Evolutionary conservation across 2,329 filamentous ascomycete species (phyloP), one percentile per base, ranked within the genome.

Genomic region (Beauveria varroae): DNA sequence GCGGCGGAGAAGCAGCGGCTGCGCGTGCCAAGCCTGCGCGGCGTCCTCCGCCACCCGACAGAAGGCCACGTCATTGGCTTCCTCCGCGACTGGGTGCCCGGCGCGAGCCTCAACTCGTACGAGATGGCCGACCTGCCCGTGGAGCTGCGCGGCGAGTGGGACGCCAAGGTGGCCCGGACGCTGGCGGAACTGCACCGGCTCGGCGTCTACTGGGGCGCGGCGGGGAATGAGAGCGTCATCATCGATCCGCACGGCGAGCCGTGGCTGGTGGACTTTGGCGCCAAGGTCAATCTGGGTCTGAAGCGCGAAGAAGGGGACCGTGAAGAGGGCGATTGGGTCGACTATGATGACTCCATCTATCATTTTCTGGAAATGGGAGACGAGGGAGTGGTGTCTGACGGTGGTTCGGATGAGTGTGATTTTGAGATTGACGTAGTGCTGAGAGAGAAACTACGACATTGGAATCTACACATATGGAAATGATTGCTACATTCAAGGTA

Each of bases 11-110:
- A 30, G 28, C 28, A 30, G 30, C 3, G 34, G 2, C 58, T 56
- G 3, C 51, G 43, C 12, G 51, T 61, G 16, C 59, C 59, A 3
- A 3, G 9, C 6, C 51, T 61, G n/a, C 59, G 51, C 30, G 59
- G 59, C 43, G 26, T 56, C 20, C n/a, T 61, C 16, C 52, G 44
- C 22, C 59, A 61, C n/a, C 59, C 59, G 2, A n/a, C 22, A 1
- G 59, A 61, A 43, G 59, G 59, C 52, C 52, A 61, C n/a, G 59
- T 61, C 12, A 22, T 61, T 7, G 59, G 59, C 22, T 61, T 61
- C 44, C 52, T 61, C 20, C 59, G 59, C 59, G 59, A 61, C 22
- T 61, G 59, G 59, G 46, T 61, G 10, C 52, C 52, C 22, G 59
- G 59, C 30, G 34, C 34, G 18, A 57, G 44, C 44, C 59, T 61